Evolutionary conservation across 129 eudicot species (phyloP).

Genomic region (Flaveria linearis): DNA sequence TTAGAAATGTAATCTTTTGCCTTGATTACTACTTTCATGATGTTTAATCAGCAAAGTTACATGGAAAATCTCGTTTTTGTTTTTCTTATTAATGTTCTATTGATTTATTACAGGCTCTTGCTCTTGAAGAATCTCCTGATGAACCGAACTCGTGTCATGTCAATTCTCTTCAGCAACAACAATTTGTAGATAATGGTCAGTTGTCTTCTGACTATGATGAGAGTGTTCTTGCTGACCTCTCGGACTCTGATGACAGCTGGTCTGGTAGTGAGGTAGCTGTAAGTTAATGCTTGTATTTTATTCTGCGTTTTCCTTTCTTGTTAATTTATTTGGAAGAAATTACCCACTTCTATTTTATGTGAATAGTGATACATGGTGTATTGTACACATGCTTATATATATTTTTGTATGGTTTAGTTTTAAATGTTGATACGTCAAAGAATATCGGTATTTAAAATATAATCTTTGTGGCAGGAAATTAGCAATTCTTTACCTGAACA

Average conservation of each 20-base stretch:
- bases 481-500: slow-evolving; percentile 42
- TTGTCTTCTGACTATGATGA: slow-evolving; percentile 73
- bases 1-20: background rate
- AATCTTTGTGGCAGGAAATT: slow-evolving; percentile 44
- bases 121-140: slow-evolving; percentile 53
- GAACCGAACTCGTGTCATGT: slow-evolving; percentile 29
- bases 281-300: slow-evolving; percentile 30
- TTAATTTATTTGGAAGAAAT: background rate
- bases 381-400: background rate
- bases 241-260: slow-evolving; percentile 66
- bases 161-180: slow-evolving; percentile 40
- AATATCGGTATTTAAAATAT: slow-evolving; percentile 19
- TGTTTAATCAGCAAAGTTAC: slow-evolving; percentile 8
- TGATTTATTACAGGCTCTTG: slow-evolving; percentile 54
- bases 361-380: background rate
- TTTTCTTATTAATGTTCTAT: slow-evolving; percentile 15
- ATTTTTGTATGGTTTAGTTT: slow-evolving; percentile 4
- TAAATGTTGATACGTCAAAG: background rate
- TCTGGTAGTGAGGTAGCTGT: slow-evolving; percentile 50
- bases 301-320: background rate
- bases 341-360: background rate
- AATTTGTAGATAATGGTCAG: slow-evolving; percentile 48
- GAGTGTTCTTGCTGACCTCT: slow-evolving; percentile 54
- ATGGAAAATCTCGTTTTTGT: background rate
- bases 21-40: slow-evolving; percentile 3